Conservation (phyloP, 257 asterid genomes). For the Osmanthus fragrans region DNA sequence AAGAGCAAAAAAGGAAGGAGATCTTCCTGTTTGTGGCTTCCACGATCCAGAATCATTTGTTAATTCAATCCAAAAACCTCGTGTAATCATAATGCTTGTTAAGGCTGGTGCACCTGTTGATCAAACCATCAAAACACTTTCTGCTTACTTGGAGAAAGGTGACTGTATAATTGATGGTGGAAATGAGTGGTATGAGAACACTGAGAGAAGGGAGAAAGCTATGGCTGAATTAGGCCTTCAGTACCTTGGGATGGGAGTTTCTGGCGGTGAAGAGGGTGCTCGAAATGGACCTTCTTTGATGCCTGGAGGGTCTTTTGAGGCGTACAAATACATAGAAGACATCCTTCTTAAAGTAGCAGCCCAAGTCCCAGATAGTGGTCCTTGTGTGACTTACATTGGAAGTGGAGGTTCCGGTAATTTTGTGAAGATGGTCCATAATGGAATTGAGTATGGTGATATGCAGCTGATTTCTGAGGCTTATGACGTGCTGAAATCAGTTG, state of each 20-base stretch:
- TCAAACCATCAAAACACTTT: slow-evolving; percentile 26
- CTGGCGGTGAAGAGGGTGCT: slow-evolving; percentile 33
- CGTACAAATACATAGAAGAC: slow-evolving; percentile 22
- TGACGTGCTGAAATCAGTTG: slow-evolving; percentile 24
- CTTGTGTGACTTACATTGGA: slow-evolving; percentile 30
- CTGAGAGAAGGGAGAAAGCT: slow-evolving; percentile 27
- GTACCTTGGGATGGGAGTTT: slow-evolving; percentile 30
- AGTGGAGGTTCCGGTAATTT: slow-evolving; percentile 26
- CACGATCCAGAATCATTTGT: slow-evolving; percentile 26
- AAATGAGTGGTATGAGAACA: slow-evolving; percentile 32
- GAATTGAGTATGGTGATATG: slow-evolving; percentile 32
- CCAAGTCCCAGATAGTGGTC: slow-evolving; percentile 28
- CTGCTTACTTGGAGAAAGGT: slow-evolving; percentile 26
- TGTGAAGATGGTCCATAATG: slow-evolving; percentile 28
- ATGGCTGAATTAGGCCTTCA: slow-evolving; percentile 22
- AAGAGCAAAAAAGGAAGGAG: slow-evolving; percentile 20
- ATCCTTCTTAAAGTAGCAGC: slow-evolving; percentile 28
- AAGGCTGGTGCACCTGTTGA: slow-evolving; percentile 31
- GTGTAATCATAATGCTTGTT: slow-evolving; percentile 27
- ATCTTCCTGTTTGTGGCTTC: slow-evolving; percentile 25
- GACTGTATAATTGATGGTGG: slow-evolving; percentile 29
- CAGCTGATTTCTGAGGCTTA: slow-evolving; percentile 29
- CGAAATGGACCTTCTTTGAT: slow-evolving; percentile 27
- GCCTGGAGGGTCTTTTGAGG: slow-evolving; percentile 28
- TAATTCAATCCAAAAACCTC: slow-evolving; percentile 25